phyloP scores from a whole-genome alignment of 2,329 filamentous ascomycete species.

The Trichoderma asperellum region DNA sequence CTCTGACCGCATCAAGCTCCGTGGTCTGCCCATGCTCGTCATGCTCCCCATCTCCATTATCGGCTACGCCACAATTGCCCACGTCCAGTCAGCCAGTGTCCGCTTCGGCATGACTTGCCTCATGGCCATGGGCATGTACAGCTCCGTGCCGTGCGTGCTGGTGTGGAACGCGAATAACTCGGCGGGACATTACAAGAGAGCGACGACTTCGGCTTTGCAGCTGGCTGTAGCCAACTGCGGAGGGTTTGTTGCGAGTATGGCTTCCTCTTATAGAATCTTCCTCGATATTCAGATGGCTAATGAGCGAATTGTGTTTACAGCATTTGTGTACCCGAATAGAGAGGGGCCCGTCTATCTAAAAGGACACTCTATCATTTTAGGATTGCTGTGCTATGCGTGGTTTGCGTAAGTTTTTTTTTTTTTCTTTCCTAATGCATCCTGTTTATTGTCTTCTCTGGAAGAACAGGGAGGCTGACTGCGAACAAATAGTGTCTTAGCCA shows the following conservation, averaged over 20 bases:
- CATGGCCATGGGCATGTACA: constrained; percentile 68
- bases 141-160: constrained; percentile 64
- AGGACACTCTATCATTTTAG: constrained; percentile 65
- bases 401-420: constrained; percentile 62
- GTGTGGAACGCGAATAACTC: constrained; percentile 71
- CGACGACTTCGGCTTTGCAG: constrained; percentile 67
- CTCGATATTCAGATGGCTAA: not conserved
- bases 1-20: constrained; percentile 63
- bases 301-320: constrained; percentile 34
- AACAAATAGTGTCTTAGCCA: constrained; percentile 56
- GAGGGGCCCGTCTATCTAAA: constrained; percentile 62
- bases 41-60: constrained; percentile 66
- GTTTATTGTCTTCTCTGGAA: no score
- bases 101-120: constrained; percentile 70
- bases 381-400: constrained; percentile 65
- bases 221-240: constrained; percentile 69
- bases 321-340: constrained; percentile 62
- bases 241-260: constrained; percentile 64
- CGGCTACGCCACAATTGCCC: constrained; percentile 67
- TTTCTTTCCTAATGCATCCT: not conserved
- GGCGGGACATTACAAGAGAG: constrained; percentile 70
- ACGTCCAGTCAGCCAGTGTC: constrained; percentile 53
- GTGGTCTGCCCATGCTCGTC: constrained; percentile 65
- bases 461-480: not conserved
- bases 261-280: not conserved